Base-by-base conservation (phyloP, 805 yeast genomes). In the Millerozyma acaciae region DNA sequence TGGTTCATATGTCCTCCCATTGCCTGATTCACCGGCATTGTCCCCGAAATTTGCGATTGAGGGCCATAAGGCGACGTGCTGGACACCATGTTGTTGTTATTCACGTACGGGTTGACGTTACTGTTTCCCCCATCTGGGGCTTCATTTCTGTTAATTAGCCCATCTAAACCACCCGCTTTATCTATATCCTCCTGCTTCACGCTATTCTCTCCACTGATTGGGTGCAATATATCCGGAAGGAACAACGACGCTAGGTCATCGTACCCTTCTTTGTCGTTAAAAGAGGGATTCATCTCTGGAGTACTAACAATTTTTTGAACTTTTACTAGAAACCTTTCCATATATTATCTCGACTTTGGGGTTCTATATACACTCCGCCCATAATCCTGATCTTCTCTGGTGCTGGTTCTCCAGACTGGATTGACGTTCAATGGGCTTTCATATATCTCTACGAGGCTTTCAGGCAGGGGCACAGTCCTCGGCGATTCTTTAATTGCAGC, bases 201-300 rank as follows among this genome's bases (percentile, higher is more conserved):
- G 13, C 23, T 30, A 6, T 26, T 27, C 2, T 26, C 21, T 4
- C 30, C 21, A 3, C 28, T 16, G 8, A 41, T 15, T 3, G 47
- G 48, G 32, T 60, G 62, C 16, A 64, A 48, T 23, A 62, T 55
- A 35, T 65, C 70, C 2, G 69, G 70, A 19, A 66, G 47, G 31
- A 66, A 66, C 26, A 66, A 50, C 25, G 69, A 55, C 28, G 70
- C 61, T 15, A 66, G 50, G 43, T 66, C 72, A 38, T 66, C 70
- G 33, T 60, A 49, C 25, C 52, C 42, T 18, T 51, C 52, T 39
- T 55, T 37, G 10, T 31, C 37, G 8, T 16, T 30, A 33, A 34
- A 25, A 28, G 34, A 23, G 13, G 12, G 7, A n/a, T 23, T 23
- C 26, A 23, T 23, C 13, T 23, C n/a, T n/a, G n/a, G n/a, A n/a